These are phyloP conservation scores for Myxozyma melibiosi DNA, from an alignment of 805 yeast genomes.

Conservation along the genomic window DNA sequence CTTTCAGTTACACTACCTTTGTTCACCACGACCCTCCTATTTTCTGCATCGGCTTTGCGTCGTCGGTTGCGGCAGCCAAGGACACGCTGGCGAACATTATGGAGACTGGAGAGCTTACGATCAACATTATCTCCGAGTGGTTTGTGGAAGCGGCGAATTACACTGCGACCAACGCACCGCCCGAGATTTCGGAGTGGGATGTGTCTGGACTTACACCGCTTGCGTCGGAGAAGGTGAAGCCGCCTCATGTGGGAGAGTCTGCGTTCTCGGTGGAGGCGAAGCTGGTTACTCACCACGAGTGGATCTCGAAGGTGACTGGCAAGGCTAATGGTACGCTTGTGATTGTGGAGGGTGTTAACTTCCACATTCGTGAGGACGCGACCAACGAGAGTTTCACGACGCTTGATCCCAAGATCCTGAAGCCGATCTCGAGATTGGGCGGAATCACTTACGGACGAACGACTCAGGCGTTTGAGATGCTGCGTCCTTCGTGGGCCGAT, in stretches of 20 bases:
- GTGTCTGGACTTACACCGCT: conserved; percentile 54
- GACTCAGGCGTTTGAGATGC: conserved; percentile 50
- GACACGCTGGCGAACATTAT: conserved; percentile 56
- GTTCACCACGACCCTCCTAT: conserved; percentile 60
- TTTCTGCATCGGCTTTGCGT: conserved; percentile 55
- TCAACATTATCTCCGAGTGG: conserved; percentile 65
- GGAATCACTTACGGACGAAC: conserved; percentile 53
- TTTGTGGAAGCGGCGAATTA: conserved; percentile 64
- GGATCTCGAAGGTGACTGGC: conserved; percentile 39
- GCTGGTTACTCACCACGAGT: conserved; percentile 50
- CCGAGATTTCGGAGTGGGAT: conserved; percentile 57
- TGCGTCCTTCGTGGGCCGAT: conserved; percentile 43
- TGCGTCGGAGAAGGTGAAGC: conserved; percentile 50
- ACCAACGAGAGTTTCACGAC: conserved; percentile 46
- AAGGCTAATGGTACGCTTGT: conserved; percentile 46
- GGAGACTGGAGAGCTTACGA: conserved; percentile 56
- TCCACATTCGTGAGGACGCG: conserved; percentile 61
- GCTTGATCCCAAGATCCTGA: conserved; percentile 53
- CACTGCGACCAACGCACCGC: conserved; percentile 53
- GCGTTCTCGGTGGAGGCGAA: conserved; percentile 61
- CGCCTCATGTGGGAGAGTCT: conserved; percentile 63
- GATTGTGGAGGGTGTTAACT: conserved; percentile 59
- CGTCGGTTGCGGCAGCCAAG: conserved; percentile 41
- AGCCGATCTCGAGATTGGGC: conserved; percentile 60
- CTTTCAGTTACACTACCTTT: conserved; percentile 58